Percentiles rank a stretch among this genome's conserved stretches.
Evolutionary conservation across 2,329 filamentous ascomycete species (phyloP).

Genomic region (Claviceps maximensis): DNA sequence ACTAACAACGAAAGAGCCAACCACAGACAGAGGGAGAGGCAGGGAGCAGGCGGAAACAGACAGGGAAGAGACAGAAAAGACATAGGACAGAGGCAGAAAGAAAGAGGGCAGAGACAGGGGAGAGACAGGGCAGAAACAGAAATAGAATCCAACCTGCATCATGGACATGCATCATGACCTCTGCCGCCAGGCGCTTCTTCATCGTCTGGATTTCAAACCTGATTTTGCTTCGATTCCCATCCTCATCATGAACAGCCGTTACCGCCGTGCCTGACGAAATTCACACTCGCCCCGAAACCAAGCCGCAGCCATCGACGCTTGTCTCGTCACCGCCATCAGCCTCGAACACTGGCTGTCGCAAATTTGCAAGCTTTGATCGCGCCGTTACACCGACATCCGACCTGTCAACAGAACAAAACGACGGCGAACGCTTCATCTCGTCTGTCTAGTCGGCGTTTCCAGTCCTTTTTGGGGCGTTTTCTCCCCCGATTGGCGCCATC

Average conservation of each 20-base stretch:
- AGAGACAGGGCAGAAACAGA: not conserved
- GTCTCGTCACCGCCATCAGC: slow-evolving; percentile 5
- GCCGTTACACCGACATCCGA: not conserved
- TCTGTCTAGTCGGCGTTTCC: not conserved
- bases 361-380: slow-evolving; percentile 3
- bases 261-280: not conserved
- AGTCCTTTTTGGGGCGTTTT: not conserved
- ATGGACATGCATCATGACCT: not conserved
- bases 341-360: slow-evolving; percentile 11
- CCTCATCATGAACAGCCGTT: not conserved
- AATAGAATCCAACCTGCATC: not conserved
- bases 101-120: not conserved
- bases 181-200: not conserved
- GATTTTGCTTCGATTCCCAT: not conserved
- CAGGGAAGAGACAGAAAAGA: not conserved
- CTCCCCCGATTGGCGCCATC: not conserved
- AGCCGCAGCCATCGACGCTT: slow-evolving; percentile 2
- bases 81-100: not conserved
- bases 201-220: not conserved
- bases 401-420: not conserved
- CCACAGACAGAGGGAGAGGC: not conserved
- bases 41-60: no score
- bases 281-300: slow-evolving; percentile 5
- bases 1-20: not conserved
- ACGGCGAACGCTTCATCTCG: not conserved